Evolutionary conservation across 2,329 filamentous ascomycete species (phyloP), one percentile per base, ranked within the genome.

Genomic region (Neophaeococcomyces mojaviensis): DNA sequence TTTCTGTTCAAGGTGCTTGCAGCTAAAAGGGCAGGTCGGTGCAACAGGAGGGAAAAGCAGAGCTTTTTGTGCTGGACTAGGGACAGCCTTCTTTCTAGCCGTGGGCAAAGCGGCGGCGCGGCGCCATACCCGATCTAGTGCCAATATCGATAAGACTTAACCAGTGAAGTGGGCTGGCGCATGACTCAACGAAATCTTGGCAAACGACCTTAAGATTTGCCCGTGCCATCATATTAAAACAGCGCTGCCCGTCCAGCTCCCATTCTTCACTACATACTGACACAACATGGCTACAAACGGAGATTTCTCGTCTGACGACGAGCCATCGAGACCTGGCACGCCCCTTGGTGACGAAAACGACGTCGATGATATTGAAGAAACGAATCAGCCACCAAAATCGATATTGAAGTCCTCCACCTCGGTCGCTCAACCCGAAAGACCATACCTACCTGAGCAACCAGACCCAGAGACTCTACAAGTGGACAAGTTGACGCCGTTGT

Each of bases 391-490:
- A 74, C 77, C 79, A 47, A 94, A 94, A 77, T 86, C 89, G 37
- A 82, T 87, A 20, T 72, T 97, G 46, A 76, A 70, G 35, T 54
- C 55, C 5, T 56, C 56, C 15, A 49, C 59, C 32, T 69, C 72
- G 42, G 69, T 71, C 39, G 73, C 77, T 49, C 74, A 73, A 49
- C 69, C 80, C 46, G 74, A 78, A 60, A 72, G 78, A 59, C 82
- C 83, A 54, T 72, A 74, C 53, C 75, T 88, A 48, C 92, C 92
- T 59, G 86, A 88, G 58, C 92, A 98, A 74, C 94, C 92, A 56
- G 86, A 98, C 58, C 88, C 92, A 60, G 81, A 84, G 66, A 84
- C 88, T 59, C 78, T 98, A 62, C 87, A 97, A 62, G 78, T 96
- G 61, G 78, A 79, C 56, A 79, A 71, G 44, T 74, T 98, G 59